Evolutionary conservation across 495 filamentous ascomycete genomes (phyloP).

Genomic region (Jackrogersella minutella): DNA sequence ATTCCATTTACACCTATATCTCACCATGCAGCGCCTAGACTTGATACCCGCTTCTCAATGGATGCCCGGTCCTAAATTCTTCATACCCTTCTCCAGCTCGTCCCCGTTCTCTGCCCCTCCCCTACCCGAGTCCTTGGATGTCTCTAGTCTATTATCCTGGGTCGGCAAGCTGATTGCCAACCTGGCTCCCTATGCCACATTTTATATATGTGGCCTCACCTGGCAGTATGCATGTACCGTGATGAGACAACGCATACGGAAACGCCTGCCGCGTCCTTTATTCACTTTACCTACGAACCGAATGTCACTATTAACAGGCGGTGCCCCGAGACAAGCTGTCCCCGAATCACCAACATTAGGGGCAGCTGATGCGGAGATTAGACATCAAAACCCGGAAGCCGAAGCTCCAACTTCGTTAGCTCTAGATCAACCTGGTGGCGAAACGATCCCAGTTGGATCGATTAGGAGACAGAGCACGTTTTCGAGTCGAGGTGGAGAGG

Average conservation of each 20-base stretch:
- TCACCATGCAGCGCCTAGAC: constrained; percentile 58
- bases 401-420: constrained; percentile 33
- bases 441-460: constrained; percentile 39
- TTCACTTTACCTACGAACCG: constrained; percentile 10
- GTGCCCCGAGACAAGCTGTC: constrained; percentile 24
- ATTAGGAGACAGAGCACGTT: constrained; percentile 46
- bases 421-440: constrained; percentile 40
- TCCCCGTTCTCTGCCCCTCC: constrained; percentile 57
- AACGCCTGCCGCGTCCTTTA: constrained; percentile 33
- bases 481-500: constrained; percentile 46
- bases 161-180: constrained; percentile 40
- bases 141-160: constrained; percentile 42
- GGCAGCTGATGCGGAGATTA: constrained; percentile 38
- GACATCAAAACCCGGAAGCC: constrained; percentile 35
- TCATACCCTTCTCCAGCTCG: constrained; percentile 57
- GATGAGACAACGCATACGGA: constrained; percentile 26
- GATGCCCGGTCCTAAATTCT: constrained; percentile 55
- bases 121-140: constrained; percentile 37
- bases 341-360: constrained; percentile 44
- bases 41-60: constrained; percentile 49
- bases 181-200: constrained; percentile 48
- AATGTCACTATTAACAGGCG: background rate
- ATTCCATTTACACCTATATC: constrained; percentile 57
- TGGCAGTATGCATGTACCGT: constrained; percentile 27
- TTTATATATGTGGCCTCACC: constrained; percentile 33